A percentile compares a stretch with the other conserved stretches of the same genome.
Evolutionary conservation across 2,329 filamentous ascomycete species (phyloP).

Genomic region (Metarhizium sp.): DNA sequence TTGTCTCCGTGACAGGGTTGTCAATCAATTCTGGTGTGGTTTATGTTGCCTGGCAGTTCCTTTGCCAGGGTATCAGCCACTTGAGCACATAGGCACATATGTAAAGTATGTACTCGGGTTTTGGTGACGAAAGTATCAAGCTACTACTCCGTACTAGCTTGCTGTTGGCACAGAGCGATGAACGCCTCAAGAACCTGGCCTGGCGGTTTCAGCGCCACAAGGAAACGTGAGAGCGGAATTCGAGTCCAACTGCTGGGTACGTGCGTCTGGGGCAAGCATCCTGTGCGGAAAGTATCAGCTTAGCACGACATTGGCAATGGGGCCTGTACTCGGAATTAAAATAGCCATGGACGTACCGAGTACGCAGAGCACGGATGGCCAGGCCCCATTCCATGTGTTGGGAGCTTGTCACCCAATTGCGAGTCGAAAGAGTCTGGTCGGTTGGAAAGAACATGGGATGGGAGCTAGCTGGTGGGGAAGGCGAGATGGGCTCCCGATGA

Average conservation of each 20-base stretch:
- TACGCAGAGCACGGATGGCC: neutral
- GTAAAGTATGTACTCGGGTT: neutral
- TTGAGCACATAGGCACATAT: neutral
- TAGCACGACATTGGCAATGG: neutral
- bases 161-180: neutral
- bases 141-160: neutral
- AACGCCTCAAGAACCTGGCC: neutral
- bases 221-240: neutral
- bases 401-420: neutral
- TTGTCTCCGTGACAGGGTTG: neutral
- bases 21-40: neutral
- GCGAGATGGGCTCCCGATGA: neutral
- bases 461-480: neutral
- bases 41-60: neutral
- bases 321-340: neutral
- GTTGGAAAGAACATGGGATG: neutral
- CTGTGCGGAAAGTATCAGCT: neutral
- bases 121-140: neutral
- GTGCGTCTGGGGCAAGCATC: neutral
- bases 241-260: neutral
- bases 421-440: neutral
- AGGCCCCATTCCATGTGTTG: neutral
- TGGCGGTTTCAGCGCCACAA: neutral
- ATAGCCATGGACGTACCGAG: neutral
- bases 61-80: neutral